phyloP scores from a whole-genome alignment of 116 monocot genomes.

The Iris pallida region DNA sequence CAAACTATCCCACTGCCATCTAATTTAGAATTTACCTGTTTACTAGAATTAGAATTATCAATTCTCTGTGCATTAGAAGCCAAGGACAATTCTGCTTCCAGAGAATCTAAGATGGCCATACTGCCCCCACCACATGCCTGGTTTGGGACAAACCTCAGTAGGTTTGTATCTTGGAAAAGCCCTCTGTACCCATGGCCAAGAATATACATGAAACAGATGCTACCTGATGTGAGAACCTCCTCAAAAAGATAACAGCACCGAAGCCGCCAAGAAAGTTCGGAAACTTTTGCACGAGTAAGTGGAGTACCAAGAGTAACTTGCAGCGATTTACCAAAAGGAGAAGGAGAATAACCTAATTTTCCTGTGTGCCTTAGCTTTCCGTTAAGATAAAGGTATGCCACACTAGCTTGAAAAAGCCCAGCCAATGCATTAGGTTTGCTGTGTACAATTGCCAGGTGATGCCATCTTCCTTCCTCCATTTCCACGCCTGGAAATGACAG shows the following conservation, averaged over 20 bases:
- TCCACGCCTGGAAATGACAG: constrained; percentile 80
- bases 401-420: constrained; percentile 93
- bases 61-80: constrained; percentile 54
- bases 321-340: constrained; percentile 82
- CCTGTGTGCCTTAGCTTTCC: constrained; percentile 95
- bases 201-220: constrained; percentile 96
- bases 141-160: constrained; percentile 90
- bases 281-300: constrained; percentile 49
- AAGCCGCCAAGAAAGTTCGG: constrained; percentile 78
- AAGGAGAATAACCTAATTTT: constrained; percentile 92
- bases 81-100: constrained; percentile 61
- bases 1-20: constrained; percentile 92
- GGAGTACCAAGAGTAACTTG: constrained; percentile 91
- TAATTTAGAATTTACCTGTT: constrained; percentile 54
- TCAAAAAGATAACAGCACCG: constrained; percentile 97
- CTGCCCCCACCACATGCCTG: constrained; percentile 90
- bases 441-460: constrained; percentile 97
- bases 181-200: constrained; percentile 96
- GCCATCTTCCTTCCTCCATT: constrained; percentile 94
- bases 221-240: constrained; percentile 88
- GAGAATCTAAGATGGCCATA: constrained; percentile 96
- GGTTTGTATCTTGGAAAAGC: constrained; percentile 93
- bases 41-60: constrained; percentile 48
- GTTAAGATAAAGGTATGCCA: constrained; percentile 85
- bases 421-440: constrained; percentile 98